phyloP scores from a whole-genome alignment of 805 yeast genomes.

The Candida boleticola region DNA sequence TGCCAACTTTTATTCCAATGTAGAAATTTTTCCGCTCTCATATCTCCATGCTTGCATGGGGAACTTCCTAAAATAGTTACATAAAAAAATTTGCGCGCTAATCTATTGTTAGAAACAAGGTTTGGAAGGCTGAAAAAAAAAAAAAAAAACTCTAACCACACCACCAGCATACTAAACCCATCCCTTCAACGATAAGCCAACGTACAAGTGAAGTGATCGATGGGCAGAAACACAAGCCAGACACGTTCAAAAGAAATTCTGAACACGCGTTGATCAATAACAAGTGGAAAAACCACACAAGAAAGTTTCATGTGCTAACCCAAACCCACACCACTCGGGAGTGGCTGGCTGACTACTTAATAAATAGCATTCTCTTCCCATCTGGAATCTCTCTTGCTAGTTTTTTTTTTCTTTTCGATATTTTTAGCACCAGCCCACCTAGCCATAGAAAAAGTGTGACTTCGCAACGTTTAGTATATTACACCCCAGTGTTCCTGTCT shows the following conservation, averaged over 20 bases:
- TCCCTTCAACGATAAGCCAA: no score
- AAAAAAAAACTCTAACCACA: neutral
- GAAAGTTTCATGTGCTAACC: no score
- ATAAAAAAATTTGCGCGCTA: no score
- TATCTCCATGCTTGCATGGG: no score
- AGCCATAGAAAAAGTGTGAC: neutral
- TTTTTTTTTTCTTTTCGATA: neutral
- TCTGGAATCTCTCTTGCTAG: neutral
- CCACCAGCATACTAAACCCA: no score
- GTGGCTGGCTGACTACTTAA: neutral
- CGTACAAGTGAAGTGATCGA: no score
- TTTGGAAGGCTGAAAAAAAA: neutral
- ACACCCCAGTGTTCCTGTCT: neutral
- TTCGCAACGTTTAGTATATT: neutral
- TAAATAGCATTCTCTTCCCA: neutral
- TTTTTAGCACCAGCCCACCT: neutral
- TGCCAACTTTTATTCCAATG: neutral
- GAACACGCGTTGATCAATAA: neutral
- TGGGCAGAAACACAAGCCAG: neutral
- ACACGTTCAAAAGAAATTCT: neutral
- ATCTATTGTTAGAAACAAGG: neutral
- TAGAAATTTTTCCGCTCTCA: no score
- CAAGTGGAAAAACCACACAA: no score
- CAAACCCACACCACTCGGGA: no score
- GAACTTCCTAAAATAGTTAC: no score